Percentiles rank a stretch among this genome's conserved stretches.
These are phyloP conservation scores for Suhomyces bokatorum DNA, from an alignment of 1,139 yeast species.

Conservation along the genomic window DNA sequence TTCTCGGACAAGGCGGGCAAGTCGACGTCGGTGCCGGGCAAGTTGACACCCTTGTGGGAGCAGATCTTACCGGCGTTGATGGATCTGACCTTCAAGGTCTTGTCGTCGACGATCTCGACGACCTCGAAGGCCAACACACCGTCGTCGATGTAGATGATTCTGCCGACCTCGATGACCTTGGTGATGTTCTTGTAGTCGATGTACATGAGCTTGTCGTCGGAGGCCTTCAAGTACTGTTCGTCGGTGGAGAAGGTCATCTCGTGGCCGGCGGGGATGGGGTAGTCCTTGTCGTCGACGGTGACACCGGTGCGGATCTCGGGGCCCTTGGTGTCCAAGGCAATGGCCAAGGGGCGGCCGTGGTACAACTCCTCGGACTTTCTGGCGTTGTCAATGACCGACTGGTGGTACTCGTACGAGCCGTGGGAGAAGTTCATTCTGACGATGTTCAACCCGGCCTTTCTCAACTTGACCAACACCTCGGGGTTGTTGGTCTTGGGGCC, in stretches of 20 bases:
- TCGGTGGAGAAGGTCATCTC: constrained; percentile 94
- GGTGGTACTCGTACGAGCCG: constrained; percentile 96
- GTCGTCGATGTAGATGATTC: constrained; percentile 91
- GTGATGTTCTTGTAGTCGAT: constrained; percentile 95
- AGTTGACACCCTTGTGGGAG: constrained; percentile 98
- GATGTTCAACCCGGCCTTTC: constrained; percentile 96
- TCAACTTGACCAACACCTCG: constrained; percentile 79
- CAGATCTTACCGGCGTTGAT: constrained; percentile 93
- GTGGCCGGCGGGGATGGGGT: constrained; percentile 79
- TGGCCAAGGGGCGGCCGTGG: constrained; percentile 95
- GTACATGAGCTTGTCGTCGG: constrained; percentile 80
- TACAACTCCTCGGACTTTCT: constrained; percentile 88
- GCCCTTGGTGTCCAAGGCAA: constrained; percentile 98
- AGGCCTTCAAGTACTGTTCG: constrained; percentile 67
- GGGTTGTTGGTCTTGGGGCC: constrained; percentile 96
- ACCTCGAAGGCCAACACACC: constrained; percentile 98
- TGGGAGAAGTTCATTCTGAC: constrained; percentile 99
- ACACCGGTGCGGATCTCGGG: constrained; percentile 99
- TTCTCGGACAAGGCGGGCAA: constrained; percentile 97
- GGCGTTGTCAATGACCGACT: constrained; percentile 92
- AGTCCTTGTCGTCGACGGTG: constrained; percentile 76
- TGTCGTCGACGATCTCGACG: constrained; percentile 70
- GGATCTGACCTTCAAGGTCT: constrained; percentile 82
- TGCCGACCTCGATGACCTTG: constrained; percentile 85
- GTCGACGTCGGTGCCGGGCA: constrained; percentile 98